Conservation (phyloP, 2,329 filamentous ascomycete genomes). For the Rutstroemia sp. region DNA sequence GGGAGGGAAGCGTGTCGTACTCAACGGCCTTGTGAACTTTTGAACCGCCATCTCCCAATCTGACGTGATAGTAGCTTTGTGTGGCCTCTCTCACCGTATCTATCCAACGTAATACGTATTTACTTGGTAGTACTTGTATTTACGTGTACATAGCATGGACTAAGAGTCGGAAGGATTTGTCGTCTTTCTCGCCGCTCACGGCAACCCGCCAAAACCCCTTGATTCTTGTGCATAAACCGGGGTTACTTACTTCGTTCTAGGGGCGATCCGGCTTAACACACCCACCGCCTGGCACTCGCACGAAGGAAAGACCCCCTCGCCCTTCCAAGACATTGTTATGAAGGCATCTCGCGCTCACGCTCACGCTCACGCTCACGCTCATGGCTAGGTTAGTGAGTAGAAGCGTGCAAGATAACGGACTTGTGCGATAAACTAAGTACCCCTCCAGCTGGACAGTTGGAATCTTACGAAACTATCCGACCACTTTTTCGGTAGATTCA, state of each 20-base stretch:
- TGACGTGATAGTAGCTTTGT: too few species aligned
- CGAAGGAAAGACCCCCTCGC: neutral
- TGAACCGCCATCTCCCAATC: neutral
- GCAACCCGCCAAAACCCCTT: neutral
- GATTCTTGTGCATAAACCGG: neutral
- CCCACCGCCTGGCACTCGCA: neutral
- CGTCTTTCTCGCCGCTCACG: neutral
- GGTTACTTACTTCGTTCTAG: neutral
- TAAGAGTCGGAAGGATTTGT: neutral
- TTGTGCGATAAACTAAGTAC: too few species aligned
- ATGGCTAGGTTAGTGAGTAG: too few species aligned
- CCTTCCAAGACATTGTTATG: too few species aligned
- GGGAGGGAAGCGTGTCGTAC: neutral
- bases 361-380: too few species aligned
- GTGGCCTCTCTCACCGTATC: neutral
- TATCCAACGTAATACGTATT: too few species aligned
- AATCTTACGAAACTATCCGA: neutral
- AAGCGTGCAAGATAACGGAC: too few species aligned
- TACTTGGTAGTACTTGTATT: too few species aligned
- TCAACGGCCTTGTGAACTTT: conserved; percentile 2
- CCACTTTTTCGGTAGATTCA: too few species aligned
- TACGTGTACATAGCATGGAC: too few species aligned
- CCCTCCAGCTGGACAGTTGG: neutral
- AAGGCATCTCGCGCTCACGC: too few species aligned
- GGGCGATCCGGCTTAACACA: neutral